Base-by-base conservation (phyloP, 2,329 filamentous ascomycete species). In the Elsinoe arachidis region DNA sequence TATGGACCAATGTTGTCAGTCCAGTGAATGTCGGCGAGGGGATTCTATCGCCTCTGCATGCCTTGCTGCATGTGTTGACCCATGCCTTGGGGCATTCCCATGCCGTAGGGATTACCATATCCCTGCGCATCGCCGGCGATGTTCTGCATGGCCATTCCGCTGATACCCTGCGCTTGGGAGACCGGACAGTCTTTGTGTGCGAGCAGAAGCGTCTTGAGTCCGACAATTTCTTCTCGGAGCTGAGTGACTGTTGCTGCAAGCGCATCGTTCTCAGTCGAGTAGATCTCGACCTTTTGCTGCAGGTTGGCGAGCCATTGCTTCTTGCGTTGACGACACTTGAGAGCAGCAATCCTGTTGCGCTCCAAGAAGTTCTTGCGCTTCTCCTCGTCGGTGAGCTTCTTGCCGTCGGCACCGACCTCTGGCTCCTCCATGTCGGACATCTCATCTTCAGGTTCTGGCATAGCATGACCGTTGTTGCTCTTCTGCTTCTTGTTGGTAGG, bases 291-390 rank as follows among this genome's bases (percentile, higher is more conserved):
- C 72, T 97, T 97, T 57, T 83, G 83, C 71, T 99, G 93, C 1
- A 99, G 80, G 64, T 96, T 97, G 33, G 88, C 88, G 58, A 97
- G 81, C 93, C 93, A 99, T 70, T 97, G 93, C 80, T 99, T 99
- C 80, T 99, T 99, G 17, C 93, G 84, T 72, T 99, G 93, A 60
- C 93, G 87, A 73, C 93, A 99, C 70, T 99, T 99, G 59, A 99
- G 78, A 2, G 93, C 93, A 61, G 93, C 93, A 63, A 99, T 90
- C 92, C 92, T 85, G 72, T 99, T 99, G 26, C 93, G 81, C 69
- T 99, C 93, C 2, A 99, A 78, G 72, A 99, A 99, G 70, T 97
- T 99, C 76, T 95, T 96, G 41, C 93, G 82, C 78, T 99, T 99
- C 76, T 99, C 93, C 68, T 97, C 93, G 58, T 97, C 93, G 0